phyloP scores from a whole-genome alignment of 768 basidiomycete genomes.

The Lentinula sp. region DNA sequence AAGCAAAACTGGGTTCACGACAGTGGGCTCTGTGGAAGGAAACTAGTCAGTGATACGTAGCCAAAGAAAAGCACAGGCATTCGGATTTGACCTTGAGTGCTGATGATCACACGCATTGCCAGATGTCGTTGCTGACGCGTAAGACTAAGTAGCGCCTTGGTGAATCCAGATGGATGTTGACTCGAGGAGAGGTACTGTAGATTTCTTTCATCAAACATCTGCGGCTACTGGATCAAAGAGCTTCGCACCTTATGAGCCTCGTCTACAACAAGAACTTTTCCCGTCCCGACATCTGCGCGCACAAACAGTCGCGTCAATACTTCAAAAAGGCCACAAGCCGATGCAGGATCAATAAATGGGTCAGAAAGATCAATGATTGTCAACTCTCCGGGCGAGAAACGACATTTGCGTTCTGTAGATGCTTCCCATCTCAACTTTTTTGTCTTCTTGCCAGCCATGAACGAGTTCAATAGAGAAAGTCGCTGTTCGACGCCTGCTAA shows the following conservation, averaged over 20 bases:
- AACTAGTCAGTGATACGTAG: neutral
- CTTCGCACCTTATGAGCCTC: conserved; percentile 64
- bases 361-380: conserved; percentile 71
- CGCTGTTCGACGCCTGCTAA: conserved; percentile 54
- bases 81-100: conserved; percentile 54
- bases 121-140: conserved; percentile 68
- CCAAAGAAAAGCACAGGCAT: neutral
- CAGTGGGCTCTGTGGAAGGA: conserved; percentile 50
- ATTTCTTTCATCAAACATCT: neutral
- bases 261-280: conserved; percentile 67
- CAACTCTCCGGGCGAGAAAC: conserved; percentile 52
- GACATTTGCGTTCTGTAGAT: conserved; percentile 11
- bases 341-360: conserved; percentile 61
- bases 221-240: too few species aligned
- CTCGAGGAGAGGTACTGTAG: conserved; percentile 51
- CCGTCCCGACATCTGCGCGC: conserved; percentile 50
- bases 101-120: conserved; percentile 67
- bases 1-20: conserved; percentile 60
- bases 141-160: conserved; percentile 49
- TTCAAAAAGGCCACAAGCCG: conserved; percentile 68
- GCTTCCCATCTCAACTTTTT: conserved; percentile 1
- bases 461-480: conserved; percentile 53
- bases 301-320: conserved; percentile 62
- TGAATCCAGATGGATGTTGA: conserved; percentile 43
- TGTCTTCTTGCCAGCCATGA: conserved; percentile 31